phyloP scores from a whole-genome alignment of 2,329 filamentous ascomycete species.

The Penicillium aurantiogriseum region DNA sequence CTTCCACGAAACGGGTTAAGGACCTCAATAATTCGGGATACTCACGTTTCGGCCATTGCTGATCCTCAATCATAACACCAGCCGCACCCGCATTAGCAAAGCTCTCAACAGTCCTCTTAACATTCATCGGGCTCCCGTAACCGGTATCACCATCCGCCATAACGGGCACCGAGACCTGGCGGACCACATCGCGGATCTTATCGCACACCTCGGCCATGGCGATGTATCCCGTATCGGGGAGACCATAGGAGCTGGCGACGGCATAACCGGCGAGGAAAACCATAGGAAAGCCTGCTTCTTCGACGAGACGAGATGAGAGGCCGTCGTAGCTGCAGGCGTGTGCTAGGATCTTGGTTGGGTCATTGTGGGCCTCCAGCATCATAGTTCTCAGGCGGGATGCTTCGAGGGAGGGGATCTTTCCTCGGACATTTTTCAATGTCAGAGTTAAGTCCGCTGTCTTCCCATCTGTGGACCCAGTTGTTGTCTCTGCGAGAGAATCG shows the following conservation, averaged over 20 bases:
- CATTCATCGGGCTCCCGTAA: constrained; percentile 51
- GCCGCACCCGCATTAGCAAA: constrained; percentile 44
- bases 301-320: constrained; percentile 45
- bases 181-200: constrained; percentile 46
- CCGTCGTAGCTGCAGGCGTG: constrained; percentile 47
- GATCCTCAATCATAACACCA: constrained; percentile 48
- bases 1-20: not conserved
- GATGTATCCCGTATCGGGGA: constrained; percentile 53
- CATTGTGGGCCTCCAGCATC: constrained; percentile 42
- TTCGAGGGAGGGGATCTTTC: constrained; percentile 15
- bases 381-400: constrained; percentile 33
- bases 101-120: constrained; percentile 46
- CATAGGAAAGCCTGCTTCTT: constrained; percentile 50
- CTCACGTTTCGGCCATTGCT: constrained; percentile 51
- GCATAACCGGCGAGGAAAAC: constrained; percentile 48
- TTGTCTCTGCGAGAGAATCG: not conserved
- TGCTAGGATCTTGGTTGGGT: constrained; percentile 47
- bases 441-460: not conserved
- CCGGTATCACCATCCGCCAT: constrained; percentile 51
- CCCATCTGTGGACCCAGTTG: constrained; percentile 9
- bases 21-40: not conserved
- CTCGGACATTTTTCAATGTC: constrained; percentile 11
- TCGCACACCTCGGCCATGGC: constrained; percentile 49
- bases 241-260: constrained; percentile 41
- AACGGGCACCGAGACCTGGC: constrained; percentile 42